Evolutionary conservation across 192 early-diverging fungal genomes (phyloP).

Genomic region (Podila epicladia): DNA sequence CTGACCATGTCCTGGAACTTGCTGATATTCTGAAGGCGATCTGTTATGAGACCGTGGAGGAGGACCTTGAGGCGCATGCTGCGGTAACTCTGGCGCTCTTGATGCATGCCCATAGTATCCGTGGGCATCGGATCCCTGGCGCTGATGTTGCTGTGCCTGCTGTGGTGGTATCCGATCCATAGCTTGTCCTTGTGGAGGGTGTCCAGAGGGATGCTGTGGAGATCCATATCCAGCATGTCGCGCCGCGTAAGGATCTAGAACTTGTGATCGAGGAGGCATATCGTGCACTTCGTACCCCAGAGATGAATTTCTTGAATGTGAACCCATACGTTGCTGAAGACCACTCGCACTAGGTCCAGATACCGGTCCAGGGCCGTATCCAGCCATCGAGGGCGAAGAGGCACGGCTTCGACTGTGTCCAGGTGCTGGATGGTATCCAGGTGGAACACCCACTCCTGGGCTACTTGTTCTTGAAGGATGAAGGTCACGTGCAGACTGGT

Average conservation of each 20-base stretch:
- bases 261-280: neutral
- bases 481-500: neutral
- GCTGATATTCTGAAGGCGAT: conserved; percentile 22
- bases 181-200: neutral
- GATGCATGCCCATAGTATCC: conserved; percentile 20
- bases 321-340: neutral
- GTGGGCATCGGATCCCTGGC: conserved; percentile 9
- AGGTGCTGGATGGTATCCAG: neutral
- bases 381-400: neutral
- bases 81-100: conserved; percentile 24
- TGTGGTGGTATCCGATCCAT: conserved; percentile 2
- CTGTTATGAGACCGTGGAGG: conserved; percentile 20
- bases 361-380: neutral
- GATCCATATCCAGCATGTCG: neutral
- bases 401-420: neutral
- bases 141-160: conserved; percentile 15
- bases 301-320: neutral
- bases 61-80: conserved; percentile 6
- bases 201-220: neutral
- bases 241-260: neutral
- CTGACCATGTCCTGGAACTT: conserved; percentile 5
- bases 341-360: neutral
- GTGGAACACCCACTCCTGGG: conserved; percentile 4
- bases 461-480: conserved; percentile 12
- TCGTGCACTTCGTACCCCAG: neutral